These are phyloP conservation scores for Fusarium verrucosum DNA, from an alignment of 2,329 filamentous ascomycete species.

Conservation along the genomic window DNA sequence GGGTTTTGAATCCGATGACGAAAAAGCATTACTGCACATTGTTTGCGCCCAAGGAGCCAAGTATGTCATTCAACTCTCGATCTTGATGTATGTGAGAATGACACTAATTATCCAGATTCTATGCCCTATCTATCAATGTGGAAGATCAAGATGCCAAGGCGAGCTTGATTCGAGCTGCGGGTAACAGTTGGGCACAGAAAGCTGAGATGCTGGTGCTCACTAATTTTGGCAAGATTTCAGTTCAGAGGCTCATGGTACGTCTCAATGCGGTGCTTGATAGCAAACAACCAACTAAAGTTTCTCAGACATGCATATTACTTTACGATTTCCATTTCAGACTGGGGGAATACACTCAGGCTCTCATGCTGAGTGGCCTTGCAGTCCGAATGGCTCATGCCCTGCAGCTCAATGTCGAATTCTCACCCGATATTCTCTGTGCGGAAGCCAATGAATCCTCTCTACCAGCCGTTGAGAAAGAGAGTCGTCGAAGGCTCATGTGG, in stretches of 20 bases:
- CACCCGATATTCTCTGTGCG: slow-evolving; percentile 51
- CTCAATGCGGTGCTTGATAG: background rate
- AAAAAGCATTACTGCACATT: slow-evolving; percentile 50
- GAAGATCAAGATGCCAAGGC: slow-evolving; percentile 46
- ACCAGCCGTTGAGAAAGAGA: slow-evolving; percentile 51
- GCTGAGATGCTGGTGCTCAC: slow-evolving; percentile 50
- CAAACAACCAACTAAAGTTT: background rate
- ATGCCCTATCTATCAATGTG: slow-evolving; percentile 45
- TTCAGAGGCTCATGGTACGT: slow-evolving; percentile 52
- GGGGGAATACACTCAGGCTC: slow-evolving; percentile 53
- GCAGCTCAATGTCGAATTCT: slow-evolving; percentile 52
- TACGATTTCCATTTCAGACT: slow-evolving; percentile 54
- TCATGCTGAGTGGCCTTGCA: slow-evolving; percentile 54
- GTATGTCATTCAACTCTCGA: slow-evolving; percentile 33
- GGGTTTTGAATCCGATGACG: slow-evolving; percentile 50
- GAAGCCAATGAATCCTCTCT: slow-evolving; percentile 45
- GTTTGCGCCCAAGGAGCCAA: slow-evolving; percentile 53
- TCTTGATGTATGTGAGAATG: background rate
- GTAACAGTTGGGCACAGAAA: slow-evolving; percentile 52
- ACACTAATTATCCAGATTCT: slow-evolving; percentile 46
- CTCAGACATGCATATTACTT: slow-evolving; percentile 50
- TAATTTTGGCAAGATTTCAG: slow-evolving; percentile 53
- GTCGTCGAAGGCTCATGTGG: slow-evolving; percentile 54
- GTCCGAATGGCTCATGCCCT: slow-evolving; percentile 55
- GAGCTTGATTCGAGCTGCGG: slow-evolving; percentile 47